Base-by-base conservation (phyloP, 768 basidiomycete genomes). In the Kwoniella dendrophila region DNA sequence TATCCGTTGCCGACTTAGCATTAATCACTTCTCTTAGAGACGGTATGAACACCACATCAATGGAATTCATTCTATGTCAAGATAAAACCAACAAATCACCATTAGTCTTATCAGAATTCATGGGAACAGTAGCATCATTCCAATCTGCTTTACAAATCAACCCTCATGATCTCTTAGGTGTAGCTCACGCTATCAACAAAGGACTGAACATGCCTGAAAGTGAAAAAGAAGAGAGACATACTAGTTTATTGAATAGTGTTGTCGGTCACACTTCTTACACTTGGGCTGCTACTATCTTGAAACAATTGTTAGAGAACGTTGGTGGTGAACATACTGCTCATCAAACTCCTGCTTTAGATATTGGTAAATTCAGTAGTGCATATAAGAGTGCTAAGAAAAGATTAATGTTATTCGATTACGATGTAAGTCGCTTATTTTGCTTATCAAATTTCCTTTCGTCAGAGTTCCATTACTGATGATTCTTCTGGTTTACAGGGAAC, bases 21-120 rank as follows among this genome's bases (percentile, higher is more conserved):
- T 88, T 98, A 41, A 95, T 97, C 78, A 97, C 95, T 0, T 92
- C 93, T 0, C 83, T 97, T 6, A 86, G 95, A 33, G 95, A 99
- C 74, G 96, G 95, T 5, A 98, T 98, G 96, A 99, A 99, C 83
- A 97, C 95, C 14, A 96, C 94, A 0, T 89, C 88, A 53, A 95
- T 96, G 92, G 95, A 98, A 80, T 97, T 94, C 78, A 89, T 95
- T 29, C 89, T 98, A 64, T 92, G 93, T 33, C 95, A 99, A 80
- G 86, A 89, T 69, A 83, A 83, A 70, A 89, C 90, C 53, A 88
- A 88, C 75, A 86, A 86, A 80, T 80, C 80, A 34, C 93, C 95
- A 0, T 86, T 93, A 53, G 89, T 97, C 63, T 82, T 99, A 56
- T 92, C 90, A 73, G 95, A 99, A 81, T 98, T 98, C 75, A 96